phyloP scores from a whole-genome alignment of 192 early-diverging fungal species.

The Chytriomyces sp. region DNA sequence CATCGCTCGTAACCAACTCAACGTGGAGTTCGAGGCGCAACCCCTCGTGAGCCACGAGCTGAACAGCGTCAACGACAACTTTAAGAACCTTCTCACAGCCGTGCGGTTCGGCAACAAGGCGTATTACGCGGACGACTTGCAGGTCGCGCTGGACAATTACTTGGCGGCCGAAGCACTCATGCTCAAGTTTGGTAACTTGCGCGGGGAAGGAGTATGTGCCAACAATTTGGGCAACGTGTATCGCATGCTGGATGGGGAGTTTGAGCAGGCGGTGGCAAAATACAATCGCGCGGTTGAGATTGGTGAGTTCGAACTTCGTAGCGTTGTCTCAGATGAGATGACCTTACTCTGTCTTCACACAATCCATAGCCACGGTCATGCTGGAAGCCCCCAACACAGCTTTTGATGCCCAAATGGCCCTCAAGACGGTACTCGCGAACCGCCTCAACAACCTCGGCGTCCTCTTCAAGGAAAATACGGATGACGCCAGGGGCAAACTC shows the following conservation, averaged over 20 bases:
- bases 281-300: constrained; percentile 38
- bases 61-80: constrained; percentile 21
- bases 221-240: constrained; percentile 49
- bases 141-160: constrained; percentile 40
- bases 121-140: constrained; percentile 39
- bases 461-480: constrained; percentile 29
- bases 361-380: constrained; percentile 23
- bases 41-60: constrained; percentile 12
- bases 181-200: constrained; percentile 33
- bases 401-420: constrained; percentile 4
- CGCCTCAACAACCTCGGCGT: constrained; percentile 40
- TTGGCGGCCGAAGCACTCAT: constrained; percentile 38
- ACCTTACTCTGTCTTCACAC: too few species aligned
- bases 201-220: constrained; percentile 38
- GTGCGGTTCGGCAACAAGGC: constrained; percentile 44
- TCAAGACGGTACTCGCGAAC: constrained; percentile 29
- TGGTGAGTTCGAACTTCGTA: constrained; percentile 23
- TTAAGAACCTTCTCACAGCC: constrained; percentile 33
- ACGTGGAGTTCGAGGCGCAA: constrained; percentile 12
- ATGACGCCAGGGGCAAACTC: background rate
- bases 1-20: background rate
- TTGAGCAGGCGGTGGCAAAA: constrained; percentile 12
- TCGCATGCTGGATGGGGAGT: constrained; percentile 30
- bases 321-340: too few species aligned
- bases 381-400: constrained; percentile 21